Conservation (phyloP, 2,329 filamentous ascomycete genomes). For the Aspergillus ibericus region DNA sequence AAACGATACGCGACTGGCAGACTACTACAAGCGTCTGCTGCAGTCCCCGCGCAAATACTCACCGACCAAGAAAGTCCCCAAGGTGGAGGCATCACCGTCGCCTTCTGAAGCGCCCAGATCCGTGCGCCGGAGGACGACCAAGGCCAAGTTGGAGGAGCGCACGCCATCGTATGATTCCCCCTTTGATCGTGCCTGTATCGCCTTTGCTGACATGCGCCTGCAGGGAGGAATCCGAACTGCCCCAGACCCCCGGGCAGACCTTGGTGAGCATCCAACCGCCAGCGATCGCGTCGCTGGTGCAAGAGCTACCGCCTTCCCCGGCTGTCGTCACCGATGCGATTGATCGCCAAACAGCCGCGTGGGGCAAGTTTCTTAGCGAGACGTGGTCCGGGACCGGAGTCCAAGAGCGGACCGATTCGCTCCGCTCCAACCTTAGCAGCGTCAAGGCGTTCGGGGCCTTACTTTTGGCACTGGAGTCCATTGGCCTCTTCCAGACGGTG, state of each 20-base stretch:
- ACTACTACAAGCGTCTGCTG: constrained; percentile 67
- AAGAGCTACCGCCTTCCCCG: constrained; percentile 39
- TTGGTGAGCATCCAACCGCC: constrained; percentile 14
- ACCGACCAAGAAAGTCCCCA: constrained; percentile 51
- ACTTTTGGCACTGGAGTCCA: constrained; percentile 68
- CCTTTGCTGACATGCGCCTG: neutral
- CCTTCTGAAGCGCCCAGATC: constrained; percentile 29
- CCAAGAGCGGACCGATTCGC: constrained; percentile 54
- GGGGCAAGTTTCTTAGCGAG: constrained; percentile 36
- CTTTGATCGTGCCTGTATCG: neutral
- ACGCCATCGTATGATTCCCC: constrained; percentile 23
- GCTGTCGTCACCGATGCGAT: constrained; percentile 64
- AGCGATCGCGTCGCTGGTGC: neutral
- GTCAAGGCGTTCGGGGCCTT: constrained; percentile 68
- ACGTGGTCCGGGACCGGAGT: constrained; percentile 39
- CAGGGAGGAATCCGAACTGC: constrained; percentile 19
- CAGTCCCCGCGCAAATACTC: constrained; percentile 42
- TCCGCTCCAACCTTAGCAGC: constrained; percentile 69
- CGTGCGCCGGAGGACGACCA: constrained; percentile 41
- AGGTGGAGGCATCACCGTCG: constrained; percentile 36
- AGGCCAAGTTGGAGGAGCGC: constrained; percentile 42
- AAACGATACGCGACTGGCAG: constrained; percentile 63
- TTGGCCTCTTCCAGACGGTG: constrained; percentile 67
- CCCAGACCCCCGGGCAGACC: constrained; percentile 18
- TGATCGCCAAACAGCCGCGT: constrained; percentile 59